Evolutionary conservation across 768 basidiomycete species (phyloP).

Genomic region (Glaciozyma antarctica): DNA sequence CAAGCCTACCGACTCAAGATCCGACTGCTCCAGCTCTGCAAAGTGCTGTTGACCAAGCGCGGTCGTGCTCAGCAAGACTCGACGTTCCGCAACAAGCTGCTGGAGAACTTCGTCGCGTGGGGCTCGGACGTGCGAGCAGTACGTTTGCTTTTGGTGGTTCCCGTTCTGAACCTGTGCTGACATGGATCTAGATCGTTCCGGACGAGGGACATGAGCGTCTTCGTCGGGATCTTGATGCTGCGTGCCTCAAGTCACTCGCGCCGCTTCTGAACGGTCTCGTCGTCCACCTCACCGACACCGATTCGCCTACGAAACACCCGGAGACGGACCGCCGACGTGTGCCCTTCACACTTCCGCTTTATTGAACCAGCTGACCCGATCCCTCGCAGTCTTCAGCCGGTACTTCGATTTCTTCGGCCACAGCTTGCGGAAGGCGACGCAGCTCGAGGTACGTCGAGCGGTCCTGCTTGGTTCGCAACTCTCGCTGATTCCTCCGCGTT

Average conservation of each 20-base stretch:
- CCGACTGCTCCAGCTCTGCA: conserved; percentile 65
- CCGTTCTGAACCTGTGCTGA: not conserved
- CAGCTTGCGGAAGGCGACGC: not conserved
- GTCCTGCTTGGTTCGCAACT: no score
- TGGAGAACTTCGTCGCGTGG: conserved; percentile 2
- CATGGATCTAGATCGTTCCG: not conserved
- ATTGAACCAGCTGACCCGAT: not conserved
- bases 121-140: not conserved
- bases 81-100: not conserved
- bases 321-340: not conserved
- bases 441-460: not conserved
- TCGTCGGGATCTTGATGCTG: conserved; percentile 56
- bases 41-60: conserved; percentile 55
- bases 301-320: not conserved
- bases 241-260: conserved; percentile 63
- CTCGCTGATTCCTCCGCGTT: no score
- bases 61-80: conserved; percentile 34
- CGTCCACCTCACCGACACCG: conserved; percentile 41
- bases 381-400: conserved; percentile 33
- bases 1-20: conserved; percentile 56
- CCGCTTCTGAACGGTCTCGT: conserved; percentile 66
- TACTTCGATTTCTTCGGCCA: conserved; percentile 32
- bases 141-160: not conserved
- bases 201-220: conserved; percentile 11
- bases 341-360: no score